These are phyloP conservation scores for Volvox reticuliferus DNA, from an alignment of 139 green algal species.

Conservation along the genomic window DNA sequence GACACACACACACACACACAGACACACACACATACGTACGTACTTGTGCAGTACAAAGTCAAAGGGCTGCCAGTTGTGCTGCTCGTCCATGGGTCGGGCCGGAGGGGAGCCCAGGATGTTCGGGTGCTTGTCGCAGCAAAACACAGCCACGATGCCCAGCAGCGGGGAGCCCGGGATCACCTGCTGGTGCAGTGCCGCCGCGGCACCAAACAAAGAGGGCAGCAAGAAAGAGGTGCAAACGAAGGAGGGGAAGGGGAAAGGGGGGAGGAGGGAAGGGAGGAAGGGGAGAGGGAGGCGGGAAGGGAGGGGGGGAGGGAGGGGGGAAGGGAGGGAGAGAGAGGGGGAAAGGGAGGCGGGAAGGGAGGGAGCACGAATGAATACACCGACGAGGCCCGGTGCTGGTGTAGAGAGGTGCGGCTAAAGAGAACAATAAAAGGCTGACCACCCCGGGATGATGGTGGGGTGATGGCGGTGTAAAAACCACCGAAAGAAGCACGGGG, in stretches of 20 bases:
- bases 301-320: background rate
- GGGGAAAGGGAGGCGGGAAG: background rate
- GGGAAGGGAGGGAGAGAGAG: background rate
- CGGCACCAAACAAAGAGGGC: too few species aligned
- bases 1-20: background rate
- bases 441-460: too few species aligned
- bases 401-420: too few species aligned
- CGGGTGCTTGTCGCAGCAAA: slow-evolving; percentile 44
- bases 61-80: slow-evolving; percentile 58
- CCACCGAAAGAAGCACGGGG: too few species aligned
- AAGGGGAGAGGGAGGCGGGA: too few species aligned
- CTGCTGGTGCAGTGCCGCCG: too few species aligned
- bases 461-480: too few species aligned
- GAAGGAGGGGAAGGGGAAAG: background rate
- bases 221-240: background rate
- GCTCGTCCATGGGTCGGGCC: slow-evolving; percentile 47
- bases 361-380: too few species aligned
- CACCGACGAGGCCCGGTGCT: too few species aligned
- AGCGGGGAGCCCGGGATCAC: slow-evolving; percentile 48
- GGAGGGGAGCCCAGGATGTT: slow-evolving; percentile 30
- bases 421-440: too few species aligned
- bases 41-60: slow-evolving; percentile 62
- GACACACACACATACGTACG: background rate
- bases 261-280: background rate
- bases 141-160: slow-evolving; percentile 44